Conservation (phyloP, 176 grass and related monocot genomes). For the Dendrocalamus sinicus region DNA sequence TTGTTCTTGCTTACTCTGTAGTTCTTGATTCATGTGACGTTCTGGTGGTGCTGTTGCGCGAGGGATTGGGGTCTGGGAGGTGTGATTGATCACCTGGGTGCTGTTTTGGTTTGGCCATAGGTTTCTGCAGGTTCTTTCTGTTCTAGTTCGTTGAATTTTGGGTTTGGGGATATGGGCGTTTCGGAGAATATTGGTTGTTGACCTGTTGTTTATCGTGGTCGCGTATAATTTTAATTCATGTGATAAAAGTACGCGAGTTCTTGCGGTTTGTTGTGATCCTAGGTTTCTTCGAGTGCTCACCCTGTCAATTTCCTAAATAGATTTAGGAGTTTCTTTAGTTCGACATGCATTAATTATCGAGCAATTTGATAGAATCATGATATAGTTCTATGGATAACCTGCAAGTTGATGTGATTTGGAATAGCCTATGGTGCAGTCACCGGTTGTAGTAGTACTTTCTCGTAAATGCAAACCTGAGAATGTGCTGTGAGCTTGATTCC, state of each 20-base stretch:
- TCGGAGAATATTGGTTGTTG: not conserved
- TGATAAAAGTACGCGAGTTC: no score
- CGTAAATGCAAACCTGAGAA: not conserved
- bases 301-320: not conserved
- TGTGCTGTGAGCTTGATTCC: not conserved
- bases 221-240: not conserved
- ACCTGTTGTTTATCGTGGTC: not conserved
- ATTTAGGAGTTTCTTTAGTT: not conserved
- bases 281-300: not conserved
- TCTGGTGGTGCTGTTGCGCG: not conserved
- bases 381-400: not conserved
- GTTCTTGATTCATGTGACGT: slow-evolving; percentile 11
- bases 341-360: not conserved
- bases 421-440: not conserved
- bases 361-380: not conserved
- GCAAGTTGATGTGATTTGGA: not conserved
- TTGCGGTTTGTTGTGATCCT: not conserved
- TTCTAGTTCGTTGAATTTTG: not conserved
- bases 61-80: not conserved
- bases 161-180: not conserved
- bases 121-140: not conserved
- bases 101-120: not conserved
- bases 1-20: not conserved
- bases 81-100: not conserved
- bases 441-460: not conserved